phyloP scores from a whole-genome alignment of 108 stramenopile genomes.

The Pseudonitzschia multiseries region DNA sequence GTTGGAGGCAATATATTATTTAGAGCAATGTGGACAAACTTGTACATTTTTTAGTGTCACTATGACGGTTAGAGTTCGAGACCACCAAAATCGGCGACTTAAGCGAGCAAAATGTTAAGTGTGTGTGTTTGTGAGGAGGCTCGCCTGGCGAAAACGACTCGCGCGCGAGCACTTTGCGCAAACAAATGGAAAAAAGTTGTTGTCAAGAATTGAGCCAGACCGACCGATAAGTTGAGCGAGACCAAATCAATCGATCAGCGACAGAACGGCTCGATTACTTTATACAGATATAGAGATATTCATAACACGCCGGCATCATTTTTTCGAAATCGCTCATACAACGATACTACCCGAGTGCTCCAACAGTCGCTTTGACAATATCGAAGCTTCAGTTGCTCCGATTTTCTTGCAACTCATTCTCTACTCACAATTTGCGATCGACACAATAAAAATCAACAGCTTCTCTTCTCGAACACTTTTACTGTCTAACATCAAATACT shows the following conservation, averaged over 20 bases:
- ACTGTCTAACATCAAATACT: not conserved
- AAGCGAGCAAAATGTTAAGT: not conserved
- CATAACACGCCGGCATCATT: not conserved
- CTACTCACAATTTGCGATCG: not conserved
- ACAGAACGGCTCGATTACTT: not conserved
- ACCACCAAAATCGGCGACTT: slow-evolving; percentile 3
- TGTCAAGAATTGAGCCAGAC: too few relatives aligned
- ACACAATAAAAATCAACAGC: slow-evolving; percentile 5
- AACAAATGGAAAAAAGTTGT: not conserved
- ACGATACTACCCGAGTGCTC: not conserved
- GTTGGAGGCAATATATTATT: not conserved
- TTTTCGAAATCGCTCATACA: not conserved
- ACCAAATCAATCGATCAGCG: not conserved
- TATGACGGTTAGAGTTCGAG: not conserved
- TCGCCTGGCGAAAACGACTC: not conserved
- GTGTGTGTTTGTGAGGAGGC: not conserved
- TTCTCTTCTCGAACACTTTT: not conserved
- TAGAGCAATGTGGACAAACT: not conserved
- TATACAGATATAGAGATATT: not conserved
- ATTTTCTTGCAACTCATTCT: not conserved
- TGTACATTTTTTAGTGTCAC: not conserved
- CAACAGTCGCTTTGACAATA: not conserved
- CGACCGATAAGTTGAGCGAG: not conserved
- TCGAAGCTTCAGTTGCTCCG: not conserved
- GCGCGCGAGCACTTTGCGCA: not conserved